Base-by-base conservation (phyloP, 2,329 filamentous ascomycete genomes). In the Colletotrichum euphorbiae region DNA sequence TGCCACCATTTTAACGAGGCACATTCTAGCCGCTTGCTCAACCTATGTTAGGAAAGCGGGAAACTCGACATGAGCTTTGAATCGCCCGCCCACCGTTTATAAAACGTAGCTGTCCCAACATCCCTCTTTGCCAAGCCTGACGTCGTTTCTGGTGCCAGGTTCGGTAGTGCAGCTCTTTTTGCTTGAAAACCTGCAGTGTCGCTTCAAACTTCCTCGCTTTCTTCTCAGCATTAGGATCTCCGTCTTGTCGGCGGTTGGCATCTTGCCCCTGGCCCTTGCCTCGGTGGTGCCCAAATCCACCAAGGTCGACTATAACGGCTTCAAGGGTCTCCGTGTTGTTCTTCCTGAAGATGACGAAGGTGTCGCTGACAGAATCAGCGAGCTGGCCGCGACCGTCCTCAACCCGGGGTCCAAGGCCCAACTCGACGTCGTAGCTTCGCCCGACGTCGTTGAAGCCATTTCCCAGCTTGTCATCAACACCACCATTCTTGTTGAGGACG, bases 391-490 rank as follows among this genome's bases (percentile, higher is more conserved):
- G 0, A 59, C 64, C 1, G 33, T 69, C 3, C 40, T 70, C 3
- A 61, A 64, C 21, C 56, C 69, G 0, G 66, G 55, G 0, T 60
- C 66, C 6, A 58, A 48, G 19, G 51, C 46, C 3, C 19, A 33
- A 13, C 42, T 80, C 3, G 78, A 80, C 51, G 71, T 80, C 17
- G 73, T 78, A 11, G 65, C 79, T 11, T 70, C 74, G 0, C 77
- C 78, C 8, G 72, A 72, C 15, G 72, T 79, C 6, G 28, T 77
- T 6, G 61, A 55, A 3, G 69, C 71, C 9, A 77, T 80, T 62
- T 71, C 76, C 48, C 67, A 62, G 2, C 72, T 80, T 13, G 72
- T 71, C 1, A 72, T 79, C 15, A 73, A 79, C 36, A 75, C 74
- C 42, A 71, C 71, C 4, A 70, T 75, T 36, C 71, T 78, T 52